Conservation (phyloP, 768 basidiomycete species). For the Tephrocybe sp. region DNA sequence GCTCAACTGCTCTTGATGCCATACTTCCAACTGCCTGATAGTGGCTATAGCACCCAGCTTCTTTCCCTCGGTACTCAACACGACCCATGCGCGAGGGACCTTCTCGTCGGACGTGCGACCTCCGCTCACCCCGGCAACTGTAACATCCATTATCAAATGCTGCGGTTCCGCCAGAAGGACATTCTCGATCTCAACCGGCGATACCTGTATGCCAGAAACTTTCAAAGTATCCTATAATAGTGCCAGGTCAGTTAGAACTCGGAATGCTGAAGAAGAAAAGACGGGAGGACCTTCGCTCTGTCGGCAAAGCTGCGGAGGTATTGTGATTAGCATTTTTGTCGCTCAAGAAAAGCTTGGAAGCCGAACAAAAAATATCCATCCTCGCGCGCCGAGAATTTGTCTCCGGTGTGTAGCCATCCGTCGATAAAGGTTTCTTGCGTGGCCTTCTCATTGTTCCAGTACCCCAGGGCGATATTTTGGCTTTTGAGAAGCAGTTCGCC, state of each 20-base stretch:
- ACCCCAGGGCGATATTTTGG: slow-evolving; percentile 60
- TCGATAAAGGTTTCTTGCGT: slow-evolving; percentile 65
- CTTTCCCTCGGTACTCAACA: slow-evolving; percentile 58
- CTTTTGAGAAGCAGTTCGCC: slow-evolving; percentile 66
- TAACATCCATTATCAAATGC: slow-evolving; percentile 60
- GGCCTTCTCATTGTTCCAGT: slow-evolving; percentile 71
- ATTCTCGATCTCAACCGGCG: slow-evolving; percentile 77
- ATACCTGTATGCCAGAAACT: slow-evolving; percentile 78
- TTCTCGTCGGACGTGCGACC: slow-evolving; percentile 73
- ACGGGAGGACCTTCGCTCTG: slow-evolving; percentile 63
- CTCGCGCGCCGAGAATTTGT: slow-evolving; percentile 61
- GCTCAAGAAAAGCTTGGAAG: neutral
- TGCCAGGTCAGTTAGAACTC: no score
- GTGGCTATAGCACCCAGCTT: slow-evolving; percentile 41
- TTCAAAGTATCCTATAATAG: slow-evolving; percentile 71
- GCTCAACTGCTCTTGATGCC: slow-evolving; percentile 65
- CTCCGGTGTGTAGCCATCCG: slow-evolving; percentile 79
- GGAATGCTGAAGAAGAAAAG: no score
- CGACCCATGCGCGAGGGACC: slow-evolving; percentile 78
- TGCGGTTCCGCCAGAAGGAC: slow-evolving; percentile 62
- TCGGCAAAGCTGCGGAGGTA: slow-evolving; percentile 59
- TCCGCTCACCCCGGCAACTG: slow-evolving; percentile 74
- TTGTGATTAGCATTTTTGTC: neutral
- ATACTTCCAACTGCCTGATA: slow-evolving; percentile 51
- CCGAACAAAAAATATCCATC: slow-evolving; percentile 68